A percentile compares a stretch with the other conserved stretches of the same genome.
phyloP scores from a whole-genome alignment of 345 rosid genomes.

The Angophora floribunda region DNA sequence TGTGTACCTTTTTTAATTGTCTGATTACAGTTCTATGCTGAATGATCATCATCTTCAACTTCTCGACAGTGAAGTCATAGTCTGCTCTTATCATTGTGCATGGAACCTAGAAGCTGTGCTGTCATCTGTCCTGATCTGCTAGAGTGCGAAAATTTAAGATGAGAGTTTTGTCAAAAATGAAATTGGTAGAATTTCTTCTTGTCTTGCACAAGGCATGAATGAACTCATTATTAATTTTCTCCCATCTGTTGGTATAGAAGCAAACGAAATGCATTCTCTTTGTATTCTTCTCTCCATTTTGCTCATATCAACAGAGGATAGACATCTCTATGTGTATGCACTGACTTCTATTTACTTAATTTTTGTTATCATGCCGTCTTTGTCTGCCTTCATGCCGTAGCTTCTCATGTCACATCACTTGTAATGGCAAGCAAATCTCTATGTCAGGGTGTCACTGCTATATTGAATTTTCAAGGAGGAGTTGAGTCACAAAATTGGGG shows the following conservation, averaged over 20 bases:
- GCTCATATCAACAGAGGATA: not conserved
- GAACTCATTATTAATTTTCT: not conserved
- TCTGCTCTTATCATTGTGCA: not conserved
- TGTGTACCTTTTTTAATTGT: not conserved
- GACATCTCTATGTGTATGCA: not conserved
- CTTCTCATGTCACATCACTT: not conserved
- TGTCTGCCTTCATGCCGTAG: not conserved
- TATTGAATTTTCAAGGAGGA: slow-evolving; percentile 76
- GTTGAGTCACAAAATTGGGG: slow-evolving; percentile 90
- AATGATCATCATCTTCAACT: not conserved
- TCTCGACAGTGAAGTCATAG: not conserved
- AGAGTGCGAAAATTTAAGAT: not conserved
- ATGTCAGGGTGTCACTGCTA: slow-evolving; percentile 72
- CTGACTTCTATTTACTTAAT: not conserved
- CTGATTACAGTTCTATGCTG: not conserved
- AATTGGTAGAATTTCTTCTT: not conserved
- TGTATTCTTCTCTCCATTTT: not conserved
- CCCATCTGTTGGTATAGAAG: not conserved
- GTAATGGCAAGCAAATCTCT: slow-evolving; percentile 6
- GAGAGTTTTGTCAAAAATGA: not conserved
- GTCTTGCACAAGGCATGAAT: not conserved
- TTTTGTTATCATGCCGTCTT: not conserved
- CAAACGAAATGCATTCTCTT: not conserved
- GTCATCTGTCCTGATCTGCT: not conserved
- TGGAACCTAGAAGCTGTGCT: not conserved